Evolutionary conservation across 768 basidiomycete genomes (phyloP).

Genomic region (Mycena capillaripes): DNA sequence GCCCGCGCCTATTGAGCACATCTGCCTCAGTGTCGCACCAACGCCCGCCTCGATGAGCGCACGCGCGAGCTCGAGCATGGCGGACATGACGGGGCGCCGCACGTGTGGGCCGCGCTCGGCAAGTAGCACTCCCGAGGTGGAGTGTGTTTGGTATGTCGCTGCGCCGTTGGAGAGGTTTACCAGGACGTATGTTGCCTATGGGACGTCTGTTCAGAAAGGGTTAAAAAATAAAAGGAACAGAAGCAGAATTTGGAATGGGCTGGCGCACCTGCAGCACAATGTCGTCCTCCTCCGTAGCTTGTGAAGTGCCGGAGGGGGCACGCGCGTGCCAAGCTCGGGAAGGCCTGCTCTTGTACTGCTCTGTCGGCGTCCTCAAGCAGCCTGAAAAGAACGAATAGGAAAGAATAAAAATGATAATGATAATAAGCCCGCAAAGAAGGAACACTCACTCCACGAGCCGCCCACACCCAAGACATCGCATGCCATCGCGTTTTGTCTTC

Average conservation of each 20-base stretch:
- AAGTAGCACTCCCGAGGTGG: constrained; percentile 69
- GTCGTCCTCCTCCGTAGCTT: constrained; percentile 61
- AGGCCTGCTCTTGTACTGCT: constrained; percentile 78
- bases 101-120: constrained; percentile 70
- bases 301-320: constrained; percentile 63
- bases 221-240: not conserved
- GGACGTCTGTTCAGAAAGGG: no score
- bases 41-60: constrained; percentile 57
- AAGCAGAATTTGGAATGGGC: not conserved
- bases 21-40: constrained; percentile 53
- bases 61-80: constrained; percentile 68
- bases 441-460: constrained; percentile 70
- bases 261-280: constrained; percentile 68
- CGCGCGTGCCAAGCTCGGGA: constrained; percentile 65
- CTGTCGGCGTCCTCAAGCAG: constrained; percentile 66
- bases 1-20: constrained; percentile 56
- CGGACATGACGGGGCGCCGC: constrained; percentile 71
- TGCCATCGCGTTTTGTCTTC: constrained; percentile 75
- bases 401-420: not conserved
- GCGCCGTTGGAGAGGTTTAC: constrained; percentile 79
- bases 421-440: no score
- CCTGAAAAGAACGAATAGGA: constrained; percentile 47
- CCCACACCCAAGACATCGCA: constrained; percentile 76
- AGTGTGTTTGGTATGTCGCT: constrained; percentile 58
- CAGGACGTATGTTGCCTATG: constrained; percentile 69